Base-by-base conservation (phyloP, 2,329 filamentous ascomycete genomes). In the Canariomyces notabilis region DNA sequence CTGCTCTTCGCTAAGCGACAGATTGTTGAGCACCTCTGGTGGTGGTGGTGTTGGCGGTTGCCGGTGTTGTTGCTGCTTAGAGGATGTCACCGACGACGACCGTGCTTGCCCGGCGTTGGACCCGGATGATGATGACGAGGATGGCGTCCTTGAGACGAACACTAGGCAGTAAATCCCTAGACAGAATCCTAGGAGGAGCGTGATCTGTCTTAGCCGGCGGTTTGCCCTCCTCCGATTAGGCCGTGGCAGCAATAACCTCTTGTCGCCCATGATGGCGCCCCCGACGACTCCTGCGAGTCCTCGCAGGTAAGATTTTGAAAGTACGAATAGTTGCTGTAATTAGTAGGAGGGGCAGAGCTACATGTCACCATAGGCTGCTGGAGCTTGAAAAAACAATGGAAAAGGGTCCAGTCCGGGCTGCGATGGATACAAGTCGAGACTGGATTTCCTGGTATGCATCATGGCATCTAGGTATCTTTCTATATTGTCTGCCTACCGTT, bases 1-100 rank as follows among this genome's bases (percentile, higher is more conserved):
- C 54, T 76, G 65, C 18, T 64, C 52, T 20, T 67, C 62, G 11
- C 63, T 68, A 37, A 77, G 63, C 36, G 61, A 66, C 16, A 68
- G 64, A 48, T 66, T 65, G 44, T 62, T 59, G 21, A 66, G 53
- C 2, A 58, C 37, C 32, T 57, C 50, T 5, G 51, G 40, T 7
- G 57, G 44, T 19, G 48, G 49, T 15, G 19, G 20, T 20, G 9
- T 26, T 22, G 5, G 40, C 14, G 37, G 33, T n/a, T 40, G 19
- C 20, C 9, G 15, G 18, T 23, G 29, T 26, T 7, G 29, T 18
- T 22, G 39, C 23, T 7, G 31, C n/a, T 4, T 16, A 16, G 38
- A 15, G 12, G 11, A 31, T 29, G 16, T 23, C 20, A 12, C 6
- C 12, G 16, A 6, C 5, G 35, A 21, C n/a, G n/a, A n/a, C n/a